Base-by-base conservation (phyloP, 169 alveolate genomes). In the Plasmodium relictum region DNA sequence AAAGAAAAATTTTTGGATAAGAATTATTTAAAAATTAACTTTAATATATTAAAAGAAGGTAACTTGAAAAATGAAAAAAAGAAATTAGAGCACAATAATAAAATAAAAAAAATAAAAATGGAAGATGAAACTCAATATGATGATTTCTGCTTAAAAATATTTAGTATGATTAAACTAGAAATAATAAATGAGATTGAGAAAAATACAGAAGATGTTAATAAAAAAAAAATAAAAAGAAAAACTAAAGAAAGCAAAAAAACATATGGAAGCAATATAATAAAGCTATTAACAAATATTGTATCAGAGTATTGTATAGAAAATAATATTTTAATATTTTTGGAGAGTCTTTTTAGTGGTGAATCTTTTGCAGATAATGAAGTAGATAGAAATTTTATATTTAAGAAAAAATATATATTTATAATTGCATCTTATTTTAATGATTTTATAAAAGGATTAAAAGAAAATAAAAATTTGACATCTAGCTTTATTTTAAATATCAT, bases 181-280 rank as follows among this genome's bases (percentile, higher is more conserved):
- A 69, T 86, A 41, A 66, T 86, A 59, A 71, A 58, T 31, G 87
- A 71, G 41, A 86, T 86, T 58, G 92, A 86, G 14, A 86, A 86
- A 48, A 69, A 86, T 24, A 86, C 88, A 3, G 92, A 69, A 24
- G 92, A 86, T 71, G 78, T 86, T 59, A 86, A 86, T 50, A 86
- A 86, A 56, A 86, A 59, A 73, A 73, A 62, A 39, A 86, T 86
- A 42, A 86, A 86, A 59, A 41, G 69, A 37, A 86, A 86, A 71
- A 86, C 92, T 18, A 86, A 42, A 31, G 92, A 86, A 86, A 71
- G 92, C 54, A 41, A 62, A 86, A 86, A 86, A 63, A 69, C 56
- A n/a, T 86, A 86, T 71, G 92, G 92, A 61, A 59, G 20, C 22
- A 86, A 86, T 71, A 86, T 86, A 37, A 86, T 86, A n/a, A 86